Base-by-base conservation (phyloP, 2,329 filamentous ascomycete species). In the Cladosporium sp. region DNA sequence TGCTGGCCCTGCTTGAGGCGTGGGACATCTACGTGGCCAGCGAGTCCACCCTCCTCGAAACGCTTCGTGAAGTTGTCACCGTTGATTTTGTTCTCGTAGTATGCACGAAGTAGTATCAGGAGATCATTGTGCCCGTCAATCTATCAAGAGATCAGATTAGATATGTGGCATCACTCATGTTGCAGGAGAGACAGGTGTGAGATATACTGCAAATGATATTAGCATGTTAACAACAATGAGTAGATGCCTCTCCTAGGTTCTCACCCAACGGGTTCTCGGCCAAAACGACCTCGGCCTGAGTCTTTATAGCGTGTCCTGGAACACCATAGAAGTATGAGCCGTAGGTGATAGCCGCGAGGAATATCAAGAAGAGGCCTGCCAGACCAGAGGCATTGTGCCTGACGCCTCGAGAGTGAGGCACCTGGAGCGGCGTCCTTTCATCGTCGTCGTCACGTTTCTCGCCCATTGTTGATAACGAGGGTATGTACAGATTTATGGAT, bases 91-190 rank as follows among this genome's bases (percentile, higher is more conserved):
- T 97, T 97, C 46, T 88, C 81, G 72, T 88, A 94, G 4, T 79
- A 46, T 6, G 71, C 78, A 43, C 92, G 87, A 61, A 97, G 82
- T 30, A 89, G 77, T 46, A 95, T 89, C 25, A 94, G 86, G 58
- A 98, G 84, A 76, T 98, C 94, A 79, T 96, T 90, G 76, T 97
- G 93, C 0, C 93, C 93, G 77, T 97, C 93, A 26, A 76, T 74
- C 39, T 46, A 23, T 23, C 21, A 7, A 23, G 3, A 21, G 2
- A 2, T 21, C 36, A n/a, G n/a, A 10, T 46, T 46, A 46, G n/a
- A 46, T 21, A 21, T 8, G 11, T 46, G 8, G 8, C n/a, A 23
- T 23, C 10, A 46, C 4, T 23, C 8, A 6, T 46, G 3, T 21
- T 11, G 39, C n/a, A 46, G 39, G 10, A 21, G 39, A 46, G 39